Evolutionary conservation across 495 filamentous ascomycete species (phyloP).

Genomic region (Glutinoglossum americanum): DNA sequence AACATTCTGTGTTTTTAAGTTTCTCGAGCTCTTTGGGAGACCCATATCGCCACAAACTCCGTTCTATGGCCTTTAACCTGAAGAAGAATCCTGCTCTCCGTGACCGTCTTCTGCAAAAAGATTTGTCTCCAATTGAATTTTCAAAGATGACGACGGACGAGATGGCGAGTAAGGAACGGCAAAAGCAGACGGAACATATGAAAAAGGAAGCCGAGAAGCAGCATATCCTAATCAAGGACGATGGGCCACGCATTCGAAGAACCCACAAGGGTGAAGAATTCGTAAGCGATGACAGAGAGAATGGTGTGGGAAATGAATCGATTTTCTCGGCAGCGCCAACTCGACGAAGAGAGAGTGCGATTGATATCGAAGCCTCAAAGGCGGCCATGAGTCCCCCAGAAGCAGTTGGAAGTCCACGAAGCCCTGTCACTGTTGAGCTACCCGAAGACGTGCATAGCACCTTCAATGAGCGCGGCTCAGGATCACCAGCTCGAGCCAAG

Average conservation of each 20-base stretch:
- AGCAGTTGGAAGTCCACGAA: slow-evolving; percentile 1
- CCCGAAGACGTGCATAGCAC: slow-evolving; percentile 11
- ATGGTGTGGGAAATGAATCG: slow-evolving; percentile 22
- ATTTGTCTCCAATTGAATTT: slow-evolving; percentile 46
- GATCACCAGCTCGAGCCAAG: background rate
- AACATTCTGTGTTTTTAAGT: slow-evolving; percentile 43
- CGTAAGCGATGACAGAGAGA: slow-evolving; percentile 42
- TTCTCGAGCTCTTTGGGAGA: slow-evolving; percentile 28
- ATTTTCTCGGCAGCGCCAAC: slow-evolving; percentile 23
- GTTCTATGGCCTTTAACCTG: slow-evolving; percentile 55
- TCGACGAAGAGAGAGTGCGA: slow-evolving; percentile 17
- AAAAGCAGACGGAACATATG: slow-evolving; percentile 52
- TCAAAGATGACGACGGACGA: slow-evolving; percentile 70
- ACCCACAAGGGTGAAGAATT: slow-evolving; percentile 94
- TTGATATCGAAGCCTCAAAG: background rate
- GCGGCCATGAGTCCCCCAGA: slow-evolving; percentile 11
- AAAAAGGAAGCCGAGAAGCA: slow-evolving; percentile 70
- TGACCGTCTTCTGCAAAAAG: slow-evolving; percentile 47
- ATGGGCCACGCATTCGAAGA: slow-evolving; percentile 56
- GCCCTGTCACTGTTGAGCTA: slow-evolving; percentile 11
- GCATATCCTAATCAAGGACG: slow-evolving; percentile 49
- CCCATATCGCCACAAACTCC: slow-evolving; percentile 34
- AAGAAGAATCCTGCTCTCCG: slow-evolving; percentile 66
- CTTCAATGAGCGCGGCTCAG: background rate
- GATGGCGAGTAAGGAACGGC: slow-evolving; percentile 76